A percentile compares a stretch with the other conserved stretches of the same genome.
Evolutionary conservation across 768 basidiomycete species (phyloP).

Genomic region (Rhodocollybia butyracea): DNA sequence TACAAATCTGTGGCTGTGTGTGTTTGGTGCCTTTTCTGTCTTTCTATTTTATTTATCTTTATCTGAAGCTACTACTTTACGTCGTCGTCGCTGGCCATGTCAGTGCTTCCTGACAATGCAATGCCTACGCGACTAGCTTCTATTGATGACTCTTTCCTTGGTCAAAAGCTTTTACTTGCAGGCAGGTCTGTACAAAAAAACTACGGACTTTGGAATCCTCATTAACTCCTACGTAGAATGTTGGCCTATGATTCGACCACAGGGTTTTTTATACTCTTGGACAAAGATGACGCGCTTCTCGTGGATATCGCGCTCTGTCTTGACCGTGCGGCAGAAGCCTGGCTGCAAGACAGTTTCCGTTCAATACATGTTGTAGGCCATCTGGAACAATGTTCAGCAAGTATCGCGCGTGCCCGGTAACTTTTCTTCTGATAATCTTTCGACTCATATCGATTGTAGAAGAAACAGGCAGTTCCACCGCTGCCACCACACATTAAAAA

Average conservation of each 20-base stretch:
- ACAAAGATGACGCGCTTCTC: constrained; percentile 46
- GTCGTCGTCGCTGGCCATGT: too few relatives aligned
- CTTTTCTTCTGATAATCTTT: constrained; percentile 21
- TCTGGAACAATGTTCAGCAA: constrained; percentile 36
- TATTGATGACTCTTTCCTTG: constrained; percentile 35
- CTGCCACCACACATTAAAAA: constrained; percentile 36
- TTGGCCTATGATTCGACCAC: constrained; percentile 51
- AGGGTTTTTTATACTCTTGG: constrained; percentile 46
- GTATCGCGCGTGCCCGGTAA: constrained; percentile 38
- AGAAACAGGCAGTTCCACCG: constrained; percentile 36
- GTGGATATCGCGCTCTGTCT: constrained; percentile 57
- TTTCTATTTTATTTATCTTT: too few relatives aligned
- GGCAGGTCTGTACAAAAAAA: constrained; percentile 43
- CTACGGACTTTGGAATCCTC: constrained; percentile 8
- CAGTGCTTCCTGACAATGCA: constrained; percentile 48
- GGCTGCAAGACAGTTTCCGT: constrained; percentile 52
- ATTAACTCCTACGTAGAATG: constrained; percentile 35
- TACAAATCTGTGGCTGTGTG: too few relatives aligned
- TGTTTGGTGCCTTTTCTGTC: too few relatives aligned
- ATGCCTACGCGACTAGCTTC: constrained; percentile 39
- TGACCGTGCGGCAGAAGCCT: constrained; percentile 31
- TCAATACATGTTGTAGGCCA: constrained; percentile 56
- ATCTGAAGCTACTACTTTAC: too few relatives aligned
- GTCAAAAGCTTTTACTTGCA: constrained; percentile 55
- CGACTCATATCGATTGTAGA: constrained; percentile 24